These are phyloP conservation scores for Macrocybe gigantea DNA, from an alignment of 768 basidiomycete species.

Conservation along the genomic window DNA sequence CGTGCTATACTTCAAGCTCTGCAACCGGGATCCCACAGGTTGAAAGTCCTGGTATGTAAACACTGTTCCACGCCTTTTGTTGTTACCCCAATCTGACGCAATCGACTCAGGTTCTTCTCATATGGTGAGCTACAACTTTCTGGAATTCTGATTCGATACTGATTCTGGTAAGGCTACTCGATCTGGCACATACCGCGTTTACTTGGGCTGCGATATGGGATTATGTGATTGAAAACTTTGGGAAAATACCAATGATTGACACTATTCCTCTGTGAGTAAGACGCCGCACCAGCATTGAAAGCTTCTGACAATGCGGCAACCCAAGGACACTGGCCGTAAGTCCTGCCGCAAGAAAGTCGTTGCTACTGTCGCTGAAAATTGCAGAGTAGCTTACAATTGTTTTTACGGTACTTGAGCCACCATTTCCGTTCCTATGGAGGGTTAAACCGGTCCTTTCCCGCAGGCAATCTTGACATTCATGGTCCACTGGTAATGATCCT, in stretches of 20 bases:
- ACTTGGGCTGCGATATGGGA: constrained; percentile 20
- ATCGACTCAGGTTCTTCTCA: constrained; percentile 18
- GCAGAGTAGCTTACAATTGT: constrained; percentile 11
- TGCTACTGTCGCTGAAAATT: neutral
- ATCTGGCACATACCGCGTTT: constrained; percentile 17
- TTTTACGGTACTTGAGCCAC: constrained; percentile 10
- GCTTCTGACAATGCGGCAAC: neutral
- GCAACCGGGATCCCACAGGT: constrained; percentile 2
- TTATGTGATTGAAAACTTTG: constrained; percentile 17
- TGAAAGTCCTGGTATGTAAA: constrained; percentile 7
- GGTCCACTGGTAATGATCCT: constrained; percentile 18
- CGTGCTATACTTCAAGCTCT: constrained; percentile 6
- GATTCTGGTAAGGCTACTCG: constrained; percentile 14
- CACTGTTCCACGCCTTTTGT: neutral
- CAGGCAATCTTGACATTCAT: constrained; percentile 22
- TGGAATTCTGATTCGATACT: neutral
- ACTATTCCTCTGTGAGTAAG: constrained; percentile 18
- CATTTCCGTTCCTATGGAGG: neutral
- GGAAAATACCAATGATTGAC: constrained; percentile 10
- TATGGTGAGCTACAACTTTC: constrained; percentile 19
- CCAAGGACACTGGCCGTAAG: constrained; percentile 8
- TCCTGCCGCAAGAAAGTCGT: neutral
- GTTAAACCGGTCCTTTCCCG: neutral
- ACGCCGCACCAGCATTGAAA: neutral
- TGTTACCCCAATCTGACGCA: neutral